Base-by-base conservation (phyloP, 1,139 yeast species). In the Lodderomyces margitis region DNA sequence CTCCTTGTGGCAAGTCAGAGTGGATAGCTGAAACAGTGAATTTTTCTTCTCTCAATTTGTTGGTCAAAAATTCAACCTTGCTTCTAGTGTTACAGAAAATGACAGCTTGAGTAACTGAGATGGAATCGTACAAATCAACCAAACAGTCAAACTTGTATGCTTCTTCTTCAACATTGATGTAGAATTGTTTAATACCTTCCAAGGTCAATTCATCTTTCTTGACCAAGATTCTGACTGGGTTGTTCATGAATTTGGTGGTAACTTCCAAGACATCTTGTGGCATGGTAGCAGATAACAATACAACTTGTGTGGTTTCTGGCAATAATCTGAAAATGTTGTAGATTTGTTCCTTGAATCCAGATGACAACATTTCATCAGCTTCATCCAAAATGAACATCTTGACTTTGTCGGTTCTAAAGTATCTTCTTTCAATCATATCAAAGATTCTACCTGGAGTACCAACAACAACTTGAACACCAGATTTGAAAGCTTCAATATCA, bases 361-460 rank as follows among this genome's bases (percentile, higher is more conserved):
- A 81, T 46, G 94, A 83, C 70, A 92, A 81, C 92, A 92, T 84
- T 78, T 91, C 97, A 80, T 92, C 98, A 66, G 98, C 98, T 78
- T 92, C 98, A 77, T 92, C 98, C 70, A 92, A 81, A 67, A 92
- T 87, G 76, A 92, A 86, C 97, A 92, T 91, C 80, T 89, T 88
- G 66, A 92, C 78, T 70, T 84, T 79, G 61, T 87, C 85, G 58
- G 97, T 88, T 71, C 80, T 84, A 74, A 92, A 83, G 74, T 78
- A 79, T 68, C 96, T 83, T 72, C 97, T 83, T 72, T 87, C 89
- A 66, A 92, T 92, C 95, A 92, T 91, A 71, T 92, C 98, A 69
- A 72, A 84, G 57, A 92, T 97, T 80, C 98, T 88, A 72, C 98
- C 98, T 68, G 98, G 98, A 58, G 98, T 92, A 76, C 98, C 98